These are phyloP conservation scores for Phytopythium vexans DNA, from an alignment of 352 stramenopile species.

Conservation along the genomic window DNA sequence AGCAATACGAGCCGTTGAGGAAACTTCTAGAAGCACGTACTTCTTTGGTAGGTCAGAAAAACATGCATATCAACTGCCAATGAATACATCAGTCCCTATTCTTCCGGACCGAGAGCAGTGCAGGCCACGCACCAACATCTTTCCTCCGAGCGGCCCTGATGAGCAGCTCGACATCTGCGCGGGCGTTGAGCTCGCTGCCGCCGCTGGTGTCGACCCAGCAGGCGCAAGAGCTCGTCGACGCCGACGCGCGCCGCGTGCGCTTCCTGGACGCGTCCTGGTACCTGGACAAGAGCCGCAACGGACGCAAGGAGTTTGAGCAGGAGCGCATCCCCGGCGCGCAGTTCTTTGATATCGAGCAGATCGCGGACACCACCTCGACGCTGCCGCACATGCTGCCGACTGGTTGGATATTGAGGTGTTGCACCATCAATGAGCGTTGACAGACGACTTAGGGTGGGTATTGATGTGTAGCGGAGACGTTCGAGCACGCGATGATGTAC, in stretches of 20 bases:
- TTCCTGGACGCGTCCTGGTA: constrained; percentile 85
- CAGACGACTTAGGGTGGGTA: too few species aligned
- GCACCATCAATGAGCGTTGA: too few species aligned
- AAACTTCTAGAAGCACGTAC: too few species aligned
- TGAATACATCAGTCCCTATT: too few species aligned
- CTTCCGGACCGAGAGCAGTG: too few species aligned
- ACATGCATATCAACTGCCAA: too few species aligned
- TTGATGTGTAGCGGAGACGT: constrained; percentile 42
- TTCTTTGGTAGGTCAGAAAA: too few species aligned
- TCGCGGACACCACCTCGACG: constrained; percentile 62
- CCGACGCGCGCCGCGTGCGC: constrained; percentile 31
- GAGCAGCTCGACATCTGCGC: too few species aligned
- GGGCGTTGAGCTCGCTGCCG: constrained; percentile 18
- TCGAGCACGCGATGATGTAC: constrained; percentile 60
- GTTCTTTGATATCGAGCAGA: constrained; percentile 93
- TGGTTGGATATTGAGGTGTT: constrained; percentile 20
- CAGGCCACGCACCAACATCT: too few species aligned
- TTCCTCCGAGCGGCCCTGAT: too few species aligned
- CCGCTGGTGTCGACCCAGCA: constrained; percentile 60
- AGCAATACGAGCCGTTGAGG: too few species aligned
- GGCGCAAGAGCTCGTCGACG: constrained; percentile 28
- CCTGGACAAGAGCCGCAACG: constrained; percentile 70
- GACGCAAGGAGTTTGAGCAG: constrained; percentile 44
- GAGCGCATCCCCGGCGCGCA: constrained; percentile 74
- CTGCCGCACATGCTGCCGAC: constrained; percentile 85